These are phyloP conservation scores for Colletotrichum musae DNA, from an alignment of 2,329 filamentous ascomycete genomes.

Conservation along the genomic window DNA sequence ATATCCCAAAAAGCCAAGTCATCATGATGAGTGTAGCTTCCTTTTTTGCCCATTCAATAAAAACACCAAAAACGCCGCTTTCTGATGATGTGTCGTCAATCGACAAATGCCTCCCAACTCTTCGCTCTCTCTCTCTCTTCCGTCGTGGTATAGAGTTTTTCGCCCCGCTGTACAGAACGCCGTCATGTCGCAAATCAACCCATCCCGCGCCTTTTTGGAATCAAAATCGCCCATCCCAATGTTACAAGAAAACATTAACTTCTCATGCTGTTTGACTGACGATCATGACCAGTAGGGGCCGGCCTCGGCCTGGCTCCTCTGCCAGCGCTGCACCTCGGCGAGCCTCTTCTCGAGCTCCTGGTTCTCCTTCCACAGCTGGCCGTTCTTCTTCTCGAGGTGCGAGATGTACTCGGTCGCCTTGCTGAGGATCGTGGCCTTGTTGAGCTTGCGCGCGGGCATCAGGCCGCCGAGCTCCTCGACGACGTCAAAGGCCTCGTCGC, in stretches of 20 bases:
- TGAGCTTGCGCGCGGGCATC: conserved; percentile 55
- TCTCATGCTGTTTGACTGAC: background rate
- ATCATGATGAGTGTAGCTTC: background rate
- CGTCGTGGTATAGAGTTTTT: background rate
- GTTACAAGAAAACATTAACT: background rate
- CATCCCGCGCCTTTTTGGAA: background rate
- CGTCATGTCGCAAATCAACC: background rate
- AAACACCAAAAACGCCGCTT: background rate
- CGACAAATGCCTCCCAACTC: background rate
- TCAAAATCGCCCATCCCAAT: background rate
- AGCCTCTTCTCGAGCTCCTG: conserved; percentile 49
- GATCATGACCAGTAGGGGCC: conserved; percentile 24
- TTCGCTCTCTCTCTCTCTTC: background rate
- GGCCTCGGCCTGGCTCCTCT: conserved; percentile 29
- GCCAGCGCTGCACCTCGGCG: conserved; percentile 37
- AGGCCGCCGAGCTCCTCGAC: conserved; percentile 50
- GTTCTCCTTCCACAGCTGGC: conserved; percentile 50
- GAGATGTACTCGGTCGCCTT: conserved; percentile 56
- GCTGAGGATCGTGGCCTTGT: conserved; percentile 60
- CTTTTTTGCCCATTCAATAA: background rate
- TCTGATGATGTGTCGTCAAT: background rate
- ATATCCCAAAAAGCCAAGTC: background rate
- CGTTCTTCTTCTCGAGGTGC: conserved; percentile 54
- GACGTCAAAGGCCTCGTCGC: conserved; percentile 44
- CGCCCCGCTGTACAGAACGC: background rate